Conservation (phyloP, 75 land plant species). For the Azolla pinnata region DNA sequence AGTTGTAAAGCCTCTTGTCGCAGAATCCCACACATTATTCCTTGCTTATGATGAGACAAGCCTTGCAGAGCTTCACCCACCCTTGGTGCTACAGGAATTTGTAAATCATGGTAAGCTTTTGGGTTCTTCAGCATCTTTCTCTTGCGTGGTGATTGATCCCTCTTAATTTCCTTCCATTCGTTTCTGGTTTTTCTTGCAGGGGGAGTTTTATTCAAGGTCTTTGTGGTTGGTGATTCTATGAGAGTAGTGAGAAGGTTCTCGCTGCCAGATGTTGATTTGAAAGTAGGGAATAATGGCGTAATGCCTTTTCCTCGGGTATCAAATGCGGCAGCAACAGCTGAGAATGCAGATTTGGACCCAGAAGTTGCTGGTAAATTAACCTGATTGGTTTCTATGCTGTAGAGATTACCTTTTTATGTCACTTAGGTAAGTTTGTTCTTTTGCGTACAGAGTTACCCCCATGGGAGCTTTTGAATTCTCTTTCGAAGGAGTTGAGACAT, state of each 20-base stretch:
- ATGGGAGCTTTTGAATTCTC: conserved; percentile 54
- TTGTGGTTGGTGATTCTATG: conserved; percentile 64
- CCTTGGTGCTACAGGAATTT: conserved; percentile 84
- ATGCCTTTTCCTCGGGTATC: conserved; percentile 75
- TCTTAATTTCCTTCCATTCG: not conserved
- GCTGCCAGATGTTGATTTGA: conserved; percentile 60
- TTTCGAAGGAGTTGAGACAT: conserved; percentile 63
- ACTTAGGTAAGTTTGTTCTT: not conserved
- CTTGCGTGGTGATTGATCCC: too few species aligned
- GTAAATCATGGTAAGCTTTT: conserved; percentile 72
- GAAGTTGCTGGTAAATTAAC: conserved; percentile 45
- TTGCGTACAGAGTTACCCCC: conserved; percentile 67
- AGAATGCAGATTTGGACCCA: conserved; percentile 83
- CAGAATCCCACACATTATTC: conserved; percentile 71
- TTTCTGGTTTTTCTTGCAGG: conserved; percentile 22
- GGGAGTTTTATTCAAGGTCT: conserved; percentile 78
- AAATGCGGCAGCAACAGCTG: conserved; percentile 74
- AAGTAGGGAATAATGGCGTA: conserved; percentile 43
- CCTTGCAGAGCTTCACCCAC: conserved; percentile 65
- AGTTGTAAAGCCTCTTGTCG: conserved; percentile 82
- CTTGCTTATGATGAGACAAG: conserved; percentile 68
- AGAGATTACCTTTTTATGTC: not conserved
- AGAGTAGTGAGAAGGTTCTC: conserved; percentile 77
- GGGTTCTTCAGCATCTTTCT: too few species aligned
- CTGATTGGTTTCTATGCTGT: not conserved